Evolutionary conservation across 2,329 filamentous ascomycete genomes (phyloP), one percentile per base, ranked within the genome.

Genomic region (Phaeosphaeriaceae sp.): DNA sequence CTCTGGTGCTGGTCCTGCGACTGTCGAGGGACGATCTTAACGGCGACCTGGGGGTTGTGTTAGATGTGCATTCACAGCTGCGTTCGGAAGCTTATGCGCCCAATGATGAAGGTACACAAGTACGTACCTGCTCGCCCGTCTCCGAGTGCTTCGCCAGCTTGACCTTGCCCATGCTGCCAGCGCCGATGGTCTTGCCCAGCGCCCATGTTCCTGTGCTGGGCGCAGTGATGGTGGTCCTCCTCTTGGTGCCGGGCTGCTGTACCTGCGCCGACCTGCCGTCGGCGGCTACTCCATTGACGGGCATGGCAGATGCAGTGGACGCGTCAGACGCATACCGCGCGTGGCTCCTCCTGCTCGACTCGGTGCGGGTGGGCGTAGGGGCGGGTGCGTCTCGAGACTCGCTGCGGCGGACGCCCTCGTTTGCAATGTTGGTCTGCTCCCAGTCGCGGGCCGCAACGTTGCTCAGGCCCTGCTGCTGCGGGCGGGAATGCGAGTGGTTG

Each of bases 111-210:
- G 20, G 21, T 19, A 22, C 33, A 20, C 11, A 41, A 13, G 36
- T 15, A 68, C 84, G 70, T 81, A 93, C 92, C 88, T 97, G 91
- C 82, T 98, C 95, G 68, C 90, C 91, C 20, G 91, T 91, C 71
- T 96, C 93, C 67, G 90, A 86, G 78, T 96, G 96, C 70, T 91
- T 91, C 22, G 95, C 95, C 66, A 99, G 83, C 81, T 98, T 98
- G 62, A 99, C 95, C 79, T 98, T 98, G 65, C 95, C 95, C 95
- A 99, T 99, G 78, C 94, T 98, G 51, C 95, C 95, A 53, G 93
- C 93, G 59, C 95, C 95, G 71, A 99, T 95, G 3, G 95, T 98
- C 83, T 98, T 98, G 58, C 94, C 94, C 52, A 99, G 83, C 55
- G 93, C 88, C 93, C 94, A 99, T 82, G 93, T 92, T 57, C 95